Evolutionary conservation across 2,329 filamentous ascomycete genomes (phyloP).

Genomic region (Clonostachys solani): DNA sequence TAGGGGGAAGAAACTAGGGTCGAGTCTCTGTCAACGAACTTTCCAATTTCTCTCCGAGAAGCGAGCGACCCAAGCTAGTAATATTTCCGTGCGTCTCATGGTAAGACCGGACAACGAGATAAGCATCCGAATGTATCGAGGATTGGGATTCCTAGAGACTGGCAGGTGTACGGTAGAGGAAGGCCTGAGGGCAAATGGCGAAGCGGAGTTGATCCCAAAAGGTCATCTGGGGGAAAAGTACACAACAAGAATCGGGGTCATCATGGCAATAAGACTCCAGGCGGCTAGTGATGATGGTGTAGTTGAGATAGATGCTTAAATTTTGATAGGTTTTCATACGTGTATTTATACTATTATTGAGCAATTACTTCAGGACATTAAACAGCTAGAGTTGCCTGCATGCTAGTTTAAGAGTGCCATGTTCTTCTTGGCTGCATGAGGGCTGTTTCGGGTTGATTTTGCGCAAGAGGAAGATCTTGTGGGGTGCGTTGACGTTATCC

Average conservation of each 20-base stretch:
- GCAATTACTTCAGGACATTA: too few species aligned
- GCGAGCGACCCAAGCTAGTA: not conserved
- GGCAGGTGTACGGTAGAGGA: not conserved
- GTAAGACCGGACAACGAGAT: not conserved
- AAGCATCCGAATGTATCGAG: not conserved
- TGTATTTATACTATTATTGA: too few species aligned
- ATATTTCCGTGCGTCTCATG: not conserved
- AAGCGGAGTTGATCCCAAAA: not conserved
- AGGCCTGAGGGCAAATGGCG: not conserved
- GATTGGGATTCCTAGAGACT: not conserved
- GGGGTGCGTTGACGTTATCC: too few species aligned
- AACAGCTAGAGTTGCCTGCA: too few species aligned
- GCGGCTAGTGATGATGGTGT: too few species aligned
- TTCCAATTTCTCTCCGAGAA: conserved; percentile 5
- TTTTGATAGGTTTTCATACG: too few species aligned
- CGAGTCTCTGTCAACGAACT: conserved; percentile 4
- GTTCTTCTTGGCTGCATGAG: too few species aligned
- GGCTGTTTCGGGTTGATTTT: too few species aligned
- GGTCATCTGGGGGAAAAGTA: not conserved
- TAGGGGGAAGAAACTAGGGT: conserved; percentile 4
- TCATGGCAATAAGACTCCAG: not conserved
- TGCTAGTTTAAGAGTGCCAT: too few species aligned
- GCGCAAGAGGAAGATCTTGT: too few species aligned
- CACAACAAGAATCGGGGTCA: not conserved
- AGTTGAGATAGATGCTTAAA: too few species aligned